Percentiles rank a stretch among this genome's conserved stretches.
These are phyloP conservation scores for Triglochin maritima DNA, from an alignment of 106 monocot species.

Conservation along the genomic window DNA sequence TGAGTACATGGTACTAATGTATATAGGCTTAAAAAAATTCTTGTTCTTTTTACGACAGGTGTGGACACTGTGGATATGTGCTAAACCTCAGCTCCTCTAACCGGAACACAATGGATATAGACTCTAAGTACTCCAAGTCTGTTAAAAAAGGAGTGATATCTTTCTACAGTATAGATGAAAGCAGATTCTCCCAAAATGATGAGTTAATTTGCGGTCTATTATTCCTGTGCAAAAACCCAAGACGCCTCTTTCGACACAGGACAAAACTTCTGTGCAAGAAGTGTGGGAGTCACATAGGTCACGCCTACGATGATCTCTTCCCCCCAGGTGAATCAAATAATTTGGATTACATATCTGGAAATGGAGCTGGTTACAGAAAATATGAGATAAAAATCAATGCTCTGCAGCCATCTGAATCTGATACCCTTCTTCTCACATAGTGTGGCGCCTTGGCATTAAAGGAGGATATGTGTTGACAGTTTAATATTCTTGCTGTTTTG, in stretches of 20 bases:
- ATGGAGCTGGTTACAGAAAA: too few relatives aligned
- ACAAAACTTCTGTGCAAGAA: constrained; percentile 23
- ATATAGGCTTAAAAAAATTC: neutral
- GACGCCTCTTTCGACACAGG: constrained; percentile 22
- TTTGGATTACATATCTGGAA: too few relatives aligned
- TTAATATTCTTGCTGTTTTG: too few relatives aligned
- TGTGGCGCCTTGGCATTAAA: too few relatives aligned
- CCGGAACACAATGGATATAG: constrained; percentile 20
- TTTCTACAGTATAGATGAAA: constrained; percentile 29
- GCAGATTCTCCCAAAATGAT: constrained; percentile 24
- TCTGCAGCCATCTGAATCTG: too few relatives aligned
- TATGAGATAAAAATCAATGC: too few relatives aligned
- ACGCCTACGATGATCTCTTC: neutral
- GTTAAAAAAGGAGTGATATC: constrained; percentile 32
- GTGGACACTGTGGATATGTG: constrained; percentile 32
- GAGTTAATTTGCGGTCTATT: constrained; percentile 18
- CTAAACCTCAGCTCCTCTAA: constrained; percentile 30
- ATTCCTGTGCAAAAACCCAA: constrained; percentile 12
- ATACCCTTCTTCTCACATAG: too few relatives aligned
- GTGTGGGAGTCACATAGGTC: constrained; percentile 25
- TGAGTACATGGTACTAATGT: too few relatives aligned
- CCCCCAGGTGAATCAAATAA: too few relatives aligned
- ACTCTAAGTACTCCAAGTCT: constrained; percentile 22
- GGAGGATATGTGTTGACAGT: too few relatives aligned
- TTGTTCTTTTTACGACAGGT: constrained; percentile 12